Base-by-base conservation (phyloP, 306 rosid genomes). In the Quercus aquifolioides region DNA sequence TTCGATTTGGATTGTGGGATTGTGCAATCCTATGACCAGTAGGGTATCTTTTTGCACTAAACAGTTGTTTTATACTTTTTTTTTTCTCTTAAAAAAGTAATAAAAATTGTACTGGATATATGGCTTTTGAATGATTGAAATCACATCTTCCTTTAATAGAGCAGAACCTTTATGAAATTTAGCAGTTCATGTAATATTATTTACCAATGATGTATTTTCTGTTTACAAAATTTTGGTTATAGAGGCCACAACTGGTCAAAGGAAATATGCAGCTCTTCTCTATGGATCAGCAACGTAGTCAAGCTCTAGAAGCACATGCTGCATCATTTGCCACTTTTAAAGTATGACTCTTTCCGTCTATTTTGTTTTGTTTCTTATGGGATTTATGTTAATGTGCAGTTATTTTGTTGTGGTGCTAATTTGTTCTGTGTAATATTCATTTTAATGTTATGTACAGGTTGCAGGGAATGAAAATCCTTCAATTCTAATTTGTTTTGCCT, bases 301-400 rank as follows among this genome's bases (percentile, higher is more conserved):
- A 92, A 85, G 92, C 97, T 73, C 94, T 92, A 82, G 97, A 92
- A 87, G 97, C 97, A 79, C 97, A 92, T 90, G 94, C 97, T 73
- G 92, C 97, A 77, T 85, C 97, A 31, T 92, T 90, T 85, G 94
- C 94, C 80, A 68, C 90, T 1, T 84, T 84, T 76, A 88, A 88
- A 77, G 97, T 91, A 84, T 41, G 38, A 78, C 57, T 83, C 54
- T 52, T 20, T 56, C 58, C 78, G 19, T 76, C 76, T 20, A 65
- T 65, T 76, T 31, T 62, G 64, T 67, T 81, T 74, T 9, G 51
- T 80, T 73, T 55, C 49, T 59, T 74, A 70, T 55, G 72, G 57
- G 17, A 65, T 49, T 49, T 12, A 49, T 84, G 78, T 72, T 52
- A 59, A 70, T 78, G 15, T 19, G n/a, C 41, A 31, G 69, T 73